These are phyloP conservation scores for Sporothrix pallida DNA, from an alignment of 2,329 filamentous ascomycete species.

Conservation along the genomic window DNA sequence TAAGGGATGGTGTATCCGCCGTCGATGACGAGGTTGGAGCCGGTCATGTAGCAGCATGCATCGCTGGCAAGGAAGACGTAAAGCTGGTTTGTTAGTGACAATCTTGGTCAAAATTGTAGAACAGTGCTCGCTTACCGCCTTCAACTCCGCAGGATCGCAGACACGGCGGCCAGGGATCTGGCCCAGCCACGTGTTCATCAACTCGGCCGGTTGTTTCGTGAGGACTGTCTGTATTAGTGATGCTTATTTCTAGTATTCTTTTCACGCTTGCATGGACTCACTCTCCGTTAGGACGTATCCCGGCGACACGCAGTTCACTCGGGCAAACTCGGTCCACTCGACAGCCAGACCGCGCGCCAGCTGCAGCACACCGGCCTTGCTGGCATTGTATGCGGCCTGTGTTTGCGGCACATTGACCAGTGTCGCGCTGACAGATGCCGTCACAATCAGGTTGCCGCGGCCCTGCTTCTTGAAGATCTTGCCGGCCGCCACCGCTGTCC, in stretches of 20 bases:
- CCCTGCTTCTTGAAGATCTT: slow-evolving; percentile 64
- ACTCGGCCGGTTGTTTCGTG: slow-evolving; percentile 69
- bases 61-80: slow-evolving; percentile 32
- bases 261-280: not conserved
- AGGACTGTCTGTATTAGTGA: slow-evolving; percentile 47
- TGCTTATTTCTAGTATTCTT: not conserved
- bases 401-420: slow-evolving; percentile 78
- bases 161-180: slow-evolving; percentile 52
- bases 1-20: slow-evolving; percentile 23
- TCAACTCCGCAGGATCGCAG: slow-evolving; percentile 62
- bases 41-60: slow-evolving; percentile 32
- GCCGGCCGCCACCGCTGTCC: slow-evolving; percentile 58
- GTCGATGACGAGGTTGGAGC: slow-evolving; percentile 28
- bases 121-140: slow-evolving; percentile 46
- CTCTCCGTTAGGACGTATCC: slow-evolving; percentile 53
- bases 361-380: slow-evolving; percentile 68
- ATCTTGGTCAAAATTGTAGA: not conserved
- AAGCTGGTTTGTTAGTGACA: not conserved
- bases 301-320: slow-evolving; percentile 58
- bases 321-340: slow-evolving; percentile 78
- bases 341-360: slow-evolving; percentile 71
- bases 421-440: slow-evolving; percentile 76
- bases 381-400: slow-evolving; percentile 74
- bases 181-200: slow-evolving; percentile 70
- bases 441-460: slow-evolving; percentile 74